Percentiles rank a stretch among this genome's conserved stretches.
Evolutionary conservation across 257 asterid species (phyloP).

Genomic region (Prunella vulgaris): DNA sequence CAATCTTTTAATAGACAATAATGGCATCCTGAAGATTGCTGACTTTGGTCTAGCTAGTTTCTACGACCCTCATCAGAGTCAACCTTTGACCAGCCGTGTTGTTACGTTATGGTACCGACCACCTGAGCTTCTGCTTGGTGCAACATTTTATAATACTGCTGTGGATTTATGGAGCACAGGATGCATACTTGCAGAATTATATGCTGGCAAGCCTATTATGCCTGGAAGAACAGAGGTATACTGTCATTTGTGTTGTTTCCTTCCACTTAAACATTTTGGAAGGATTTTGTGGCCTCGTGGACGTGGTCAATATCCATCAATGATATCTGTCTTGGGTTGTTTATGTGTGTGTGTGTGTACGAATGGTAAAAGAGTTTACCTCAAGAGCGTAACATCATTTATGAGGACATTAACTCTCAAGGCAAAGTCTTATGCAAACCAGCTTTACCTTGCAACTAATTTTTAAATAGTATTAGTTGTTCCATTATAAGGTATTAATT

Average conservation of each 20-base stretch:
- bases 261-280: background rate
- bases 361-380: background rate
- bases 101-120: slow-evolving; percentile 98
- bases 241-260: background rate
- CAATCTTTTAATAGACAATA: slow-evolving; percentile 80
- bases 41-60: slow-evolving; percentile 93
- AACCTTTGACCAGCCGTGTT: slow-evolving; percentile 88
- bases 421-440: no score
- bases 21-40: slow-evolving; percentile 82
- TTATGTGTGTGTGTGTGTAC: background rate
- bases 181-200: slow-evolving; percentile 89
- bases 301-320: background rate
- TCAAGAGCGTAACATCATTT: background rate
- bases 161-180: slow-evolving; percentile 98
- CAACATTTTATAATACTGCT: slow-evolving; percentile 78
- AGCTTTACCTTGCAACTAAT: no score
- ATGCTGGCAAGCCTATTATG: slow-evolving; percentile 95
- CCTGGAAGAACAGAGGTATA: slow-evolving; percentile 95
- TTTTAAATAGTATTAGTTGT: no score
- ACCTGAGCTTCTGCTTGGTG: slow-evolving; percentile 94
- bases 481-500: no score
- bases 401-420: background rate
- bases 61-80: slow-evolving; percentile 67
- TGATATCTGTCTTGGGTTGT: background rate
- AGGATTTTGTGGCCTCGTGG: background rate